A percentile compares a stretch with the other conserved stretches of the same genome.
These are phyloP conservation scores for Scytalidium lignicola DNA, from an alignment of 2,329 filamentous ascomycete species.

Conservation along the genomic window DNA sequence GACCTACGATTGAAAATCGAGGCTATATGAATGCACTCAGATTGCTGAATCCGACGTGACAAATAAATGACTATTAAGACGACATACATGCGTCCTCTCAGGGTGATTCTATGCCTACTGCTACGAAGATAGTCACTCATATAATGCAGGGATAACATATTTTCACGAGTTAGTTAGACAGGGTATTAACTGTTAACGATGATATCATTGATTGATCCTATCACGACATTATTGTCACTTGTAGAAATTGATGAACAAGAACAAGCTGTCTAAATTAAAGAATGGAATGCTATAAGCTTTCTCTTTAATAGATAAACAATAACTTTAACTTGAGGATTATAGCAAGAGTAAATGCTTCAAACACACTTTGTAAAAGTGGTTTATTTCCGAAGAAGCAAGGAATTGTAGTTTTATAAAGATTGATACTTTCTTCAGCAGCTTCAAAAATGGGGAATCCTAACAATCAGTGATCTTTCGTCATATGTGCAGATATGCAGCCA, in stretches of 20 bases:
- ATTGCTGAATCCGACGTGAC: background rate
- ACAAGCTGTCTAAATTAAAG: background rate
- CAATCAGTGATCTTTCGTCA: background rate
- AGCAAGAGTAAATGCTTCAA: background rate
- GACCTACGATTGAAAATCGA: background rate
- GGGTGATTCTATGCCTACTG: no score
- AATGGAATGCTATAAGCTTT: background rate
- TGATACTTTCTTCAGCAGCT: background rate
- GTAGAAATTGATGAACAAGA: background rate
- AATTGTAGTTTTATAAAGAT: background rate
- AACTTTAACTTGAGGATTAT: background rate
- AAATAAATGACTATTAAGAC: no score
- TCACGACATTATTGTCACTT: background rate
- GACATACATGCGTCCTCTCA: no score
- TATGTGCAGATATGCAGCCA: slow-evolving; percentile 1
- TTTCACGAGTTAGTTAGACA: background rate
- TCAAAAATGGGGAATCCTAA: background rate
- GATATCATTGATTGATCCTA: background rate
- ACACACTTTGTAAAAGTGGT: background rate
- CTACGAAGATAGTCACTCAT: no score
- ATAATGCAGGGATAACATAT: background rate
- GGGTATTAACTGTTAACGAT: background rate
- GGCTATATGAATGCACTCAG: background rate
- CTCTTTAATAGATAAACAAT: background rate
- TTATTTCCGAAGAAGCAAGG: background rate